Conservation (phyloP, 2,329 filamentous ascomycete genomes). For the Aspergillus aculeatus region DNA sequence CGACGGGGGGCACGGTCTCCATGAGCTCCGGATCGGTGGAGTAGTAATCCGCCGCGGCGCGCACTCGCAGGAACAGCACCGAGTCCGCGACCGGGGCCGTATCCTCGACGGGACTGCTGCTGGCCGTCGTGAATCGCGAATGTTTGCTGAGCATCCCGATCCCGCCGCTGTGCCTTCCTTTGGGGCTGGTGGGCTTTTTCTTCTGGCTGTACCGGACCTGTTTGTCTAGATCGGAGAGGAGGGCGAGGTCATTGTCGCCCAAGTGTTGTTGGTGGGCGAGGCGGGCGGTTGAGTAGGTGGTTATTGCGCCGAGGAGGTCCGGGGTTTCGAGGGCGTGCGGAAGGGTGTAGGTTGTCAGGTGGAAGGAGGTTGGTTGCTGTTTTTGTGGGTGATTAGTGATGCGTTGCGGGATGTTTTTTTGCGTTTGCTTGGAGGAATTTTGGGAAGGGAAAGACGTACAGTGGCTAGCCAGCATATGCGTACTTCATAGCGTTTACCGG, state of each 20-base stretch:
- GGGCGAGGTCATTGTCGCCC: background rate
- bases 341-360: constrained; percentile 64
- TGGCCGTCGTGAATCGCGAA: no score
- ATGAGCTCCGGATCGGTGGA: constrained; percentile 73
- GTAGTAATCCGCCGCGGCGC: constrained; percentile 81
- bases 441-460: constrained; percentile 54
- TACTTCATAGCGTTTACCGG: constrained; percentile 80
- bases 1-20: constrained; percentile 68
- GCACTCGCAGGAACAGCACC: constrained; percentile 69
- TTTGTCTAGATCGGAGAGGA: background rate
- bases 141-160: background rate
- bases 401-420: constrained; percentile 7
- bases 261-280: constrained; percentile 33
- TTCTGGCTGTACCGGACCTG: background rate
- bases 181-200: background rate
- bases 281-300: constrained; percentile 57
- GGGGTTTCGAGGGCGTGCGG: constrained; percentile 61
- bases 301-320: constrained; percentile 64
- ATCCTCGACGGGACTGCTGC: constrained; percentile 9
- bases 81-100: constrained; percentile 43
- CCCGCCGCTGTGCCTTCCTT: background rate
- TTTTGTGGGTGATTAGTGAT: constrained; percentile 7
- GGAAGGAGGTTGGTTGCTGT: constrained; percentile 84
- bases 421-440: background rate
- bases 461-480: constrained; percentile 91